These are phyloP conservation scores for Zea luxurians DNA, from an alignment of 176 grass and related monocot genomes.

Conservation along the genomic window DNA sequence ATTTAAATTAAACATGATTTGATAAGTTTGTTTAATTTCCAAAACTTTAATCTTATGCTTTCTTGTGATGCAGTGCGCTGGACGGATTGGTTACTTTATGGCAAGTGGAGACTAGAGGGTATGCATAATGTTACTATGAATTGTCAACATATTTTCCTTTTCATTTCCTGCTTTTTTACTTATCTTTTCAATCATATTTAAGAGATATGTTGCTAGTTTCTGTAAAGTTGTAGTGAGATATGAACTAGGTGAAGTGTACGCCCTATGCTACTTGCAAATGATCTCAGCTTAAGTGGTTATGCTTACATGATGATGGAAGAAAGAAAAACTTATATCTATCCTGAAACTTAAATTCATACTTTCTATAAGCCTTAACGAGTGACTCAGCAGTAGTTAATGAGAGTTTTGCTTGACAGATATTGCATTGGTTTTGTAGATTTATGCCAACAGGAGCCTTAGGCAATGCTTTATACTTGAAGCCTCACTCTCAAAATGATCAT, in stretches of 20 bases:
- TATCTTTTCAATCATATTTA: slow-evolving; percentile 1
- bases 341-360: not conserved
- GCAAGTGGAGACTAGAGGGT: slow-evolving; percentile 87
- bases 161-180: slow-evolving; percentile 10
- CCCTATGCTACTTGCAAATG: not conserved
- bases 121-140: slow-evolving; percentile 30
- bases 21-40: not conserved
- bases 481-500: not conserved
- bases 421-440: not conserved
- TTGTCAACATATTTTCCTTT: slow-evolving; percentile 17
- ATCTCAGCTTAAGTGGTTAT: slow-evolving; percentile 8
- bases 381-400: not conserved
- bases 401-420: not conserved
- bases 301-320: not conserved
- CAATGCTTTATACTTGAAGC: slow-evolving; percentile 1
- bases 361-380: slow-evolving; percentile 4
- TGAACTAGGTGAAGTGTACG: not conserved
- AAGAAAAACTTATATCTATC: not conserved
- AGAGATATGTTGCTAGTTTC: slow-evolving; percentile 8
- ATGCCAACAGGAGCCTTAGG: not conserved
- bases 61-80: slow-evolving; percentile 71
- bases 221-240: not conserved
- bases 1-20: not conserved
- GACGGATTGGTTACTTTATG: slow-evolving; percentile 81
- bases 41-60: slow-evolving; percentile 28